Percentiles rank a stretch among this genome's conserved stretches.
These are phyloP conservation scores for Leptoxyphium fumago DNA, from an alignment of 2,329 filamentous ascomycete species.

Conservation along the genomic window DNA sequence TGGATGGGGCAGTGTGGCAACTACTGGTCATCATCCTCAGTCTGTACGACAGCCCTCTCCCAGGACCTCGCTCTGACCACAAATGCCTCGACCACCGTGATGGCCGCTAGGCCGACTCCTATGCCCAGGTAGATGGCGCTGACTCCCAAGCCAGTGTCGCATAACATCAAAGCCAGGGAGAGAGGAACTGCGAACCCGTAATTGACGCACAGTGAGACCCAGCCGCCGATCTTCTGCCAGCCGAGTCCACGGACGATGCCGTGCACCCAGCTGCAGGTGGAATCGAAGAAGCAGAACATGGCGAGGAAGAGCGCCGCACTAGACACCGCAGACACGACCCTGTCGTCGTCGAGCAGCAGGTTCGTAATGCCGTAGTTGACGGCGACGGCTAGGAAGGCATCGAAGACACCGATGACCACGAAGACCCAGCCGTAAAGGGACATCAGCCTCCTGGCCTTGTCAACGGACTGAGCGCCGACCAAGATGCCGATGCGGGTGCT, in stretches of 20 bases:
- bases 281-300: conserved; percentile 25
- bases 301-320: conserved; percentile 22
- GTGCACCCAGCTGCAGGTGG: conserved; percentile 22
- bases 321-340: conserved; percentile 20
- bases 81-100: conserved; percentile 19
- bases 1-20: too few relatives aligned
- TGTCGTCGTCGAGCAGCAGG: conserved; percentile 21
- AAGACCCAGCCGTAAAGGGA: conserved; percentile 17
- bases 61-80: conserved; percentile 1
- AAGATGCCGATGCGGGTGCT: conserved; percentile 26
- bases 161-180: conserved; percentile 22
- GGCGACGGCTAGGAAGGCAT: conserved; percentile 19
- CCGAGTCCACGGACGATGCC: conserved; percentile 23
- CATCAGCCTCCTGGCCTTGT: conserved; percentile 20
- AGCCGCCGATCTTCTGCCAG: conserved; percentile 24
- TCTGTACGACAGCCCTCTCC: neutral
- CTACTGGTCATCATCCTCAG: neutral
- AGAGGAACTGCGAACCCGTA: conserved; percentile 25
- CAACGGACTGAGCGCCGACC: conserved; percentile 22
- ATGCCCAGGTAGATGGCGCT: conserved; percentile 22
- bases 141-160: conserved; percentile 20
- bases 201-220: conserved; percentile 23
- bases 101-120: conserved; percentile 19
- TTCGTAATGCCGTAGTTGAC: conserved; percentile 18
- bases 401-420: conserved; percentile 20